Percentiles rank a stretch among this genome's conserved stretches.
These are phyloP conservation scores for Diutina sp. DNA, from an alignment of 1,139 yeast species.

Conservation along the genomic window DNA sequence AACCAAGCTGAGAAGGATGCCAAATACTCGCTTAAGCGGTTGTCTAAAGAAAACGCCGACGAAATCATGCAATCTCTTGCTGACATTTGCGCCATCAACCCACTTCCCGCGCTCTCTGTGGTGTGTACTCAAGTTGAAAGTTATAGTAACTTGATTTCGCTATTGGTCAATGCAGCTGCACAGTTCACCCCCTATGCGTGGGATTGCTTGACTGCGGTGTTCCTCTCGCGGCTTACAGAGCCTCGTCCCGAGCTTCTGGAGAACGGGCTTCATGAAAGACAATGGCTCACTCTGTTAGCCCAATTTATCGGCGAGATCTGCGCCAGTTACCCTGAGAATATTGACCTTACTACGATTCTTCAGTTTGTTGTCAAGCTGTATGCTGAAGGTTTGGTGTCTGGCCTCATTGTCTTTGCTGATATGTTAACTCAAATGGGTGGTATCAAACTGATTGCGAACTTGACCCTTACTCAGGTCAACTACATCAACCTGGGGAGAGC, in stretches of 20 bases:
- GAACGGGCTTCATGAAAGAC: constrained; percentile 60
- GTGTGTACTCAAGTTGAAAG: constrained; percentile 72
- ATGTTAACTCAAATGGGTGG: constrained; percentile 74
- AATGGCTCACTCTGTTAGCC: constrained; percentile 74
- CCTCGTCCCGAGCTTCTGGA: neutral
- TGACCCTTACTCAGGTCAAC: constrained; percentile 54
- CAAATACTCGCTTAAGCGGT: constrained; percentile 65
- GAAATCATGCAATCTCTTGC: constrained; percentile 72
- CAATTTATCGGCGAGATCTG: constrained; percentile 56
- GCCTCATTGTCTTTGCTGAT: constrained; percentile 60
- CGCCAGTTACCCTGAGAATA: constrained; percentile 31
- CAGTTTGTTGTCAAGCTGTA: constrained; percentile 46
- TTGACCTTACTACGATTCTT: constrained; percentile 46
- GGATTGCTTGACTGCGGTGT: constrained; percentile 71
- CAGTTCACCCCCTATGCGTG: constrained; percentile 72
- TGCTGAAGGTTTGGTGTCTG: constrained; percentile 52
- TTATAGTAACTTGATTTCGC: constrained; percentile 72
- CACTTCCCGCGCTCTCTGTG: constrained; percentile 61
- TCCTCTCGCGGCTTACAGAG: constrained; percentile 55
- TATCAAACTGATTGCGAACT: constrained; percentile 50
- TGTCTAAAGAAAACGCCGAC: constrained; percentile 75
- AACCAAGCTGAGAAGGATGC: constrained; percentile 72
- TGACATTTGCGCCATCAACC: constrained; percentile 67
- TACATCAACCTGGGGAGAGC: constrained; percentile 55
- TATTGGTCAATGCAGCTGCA: constrained; percentile 71